Evolutionary conservation across 1,284 basidiomycete species (phyloP).

Genomic region (Rhodotorula sp.): DNA sequence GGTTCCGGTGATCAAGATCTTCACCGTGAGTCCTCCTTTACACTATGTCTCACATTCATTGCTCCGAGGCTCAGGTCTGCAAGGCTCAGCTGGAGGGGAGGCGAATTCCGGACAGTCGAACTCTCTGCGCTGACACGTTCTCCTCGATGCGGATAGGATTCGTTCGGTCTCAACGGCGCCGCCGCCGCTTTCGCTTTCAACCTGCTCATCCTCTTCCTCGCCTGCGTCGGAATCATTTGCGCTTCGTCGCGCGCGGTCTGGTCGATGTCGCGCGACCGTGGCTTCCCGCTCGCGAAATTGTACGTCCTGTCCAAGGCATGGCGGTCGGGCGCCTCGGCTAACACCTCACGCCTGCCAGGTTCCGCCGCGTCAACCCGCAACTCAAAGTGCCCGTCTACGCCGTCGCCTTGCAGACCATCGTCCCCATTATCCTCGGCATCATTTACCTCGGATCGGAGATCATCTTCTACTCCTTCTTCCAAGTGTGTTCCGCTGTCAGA

Average conservation of each 20-base stretch:
- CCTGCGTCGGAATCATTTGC: slow-evolving; percentile 22
- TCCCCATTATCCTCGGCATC: slow-evolving; percentile 20
- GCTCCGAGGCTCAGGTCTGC: no score
- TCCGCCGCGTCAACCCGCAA: slow-evolving; percentile 10
- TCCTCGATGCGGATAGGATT: slow-evolving; percentile 1
- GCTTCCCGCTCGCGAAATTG: slow-evolving; percentile 10
- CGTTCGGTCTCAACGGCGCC: slow-evolving; percentile 21
- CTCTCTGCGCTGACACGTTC: neutral
- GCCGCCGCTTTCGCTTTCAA: slow-evolving; percentile 24
- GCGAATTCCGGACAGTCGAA: no score
- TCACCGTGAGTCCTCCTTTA: neutral
- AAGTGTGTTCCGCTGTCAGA: neutral
- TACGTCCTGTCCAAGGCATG: neutral
- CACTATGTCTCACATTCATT: no score
- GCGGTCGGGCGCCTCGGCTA: no score
- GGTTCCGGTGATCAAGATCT: slow-evolving; percentile 19
- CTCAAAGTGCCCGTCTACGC: slow-evolving; percentile 20
- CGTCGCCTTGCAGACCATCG: slow-evolving; percentile 7
- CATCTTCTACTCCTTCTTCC: slow-evolving; percentile 27
- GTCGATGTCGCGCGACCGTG: slow-evolving; percentile 21
- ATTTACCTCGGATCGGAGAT: slow-evolving; percentile 14
- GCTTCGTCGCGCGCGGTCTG: slow-evolving; percentile 23
- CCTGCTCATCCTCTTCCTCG: slow-evolving; percentile 19
- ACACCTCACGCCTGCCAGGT: neutral
- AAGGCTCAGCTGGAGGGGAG: no score